Conservation (phyloP, 176 grass and related monocot genomes). For the Avena sativa region DNA sequence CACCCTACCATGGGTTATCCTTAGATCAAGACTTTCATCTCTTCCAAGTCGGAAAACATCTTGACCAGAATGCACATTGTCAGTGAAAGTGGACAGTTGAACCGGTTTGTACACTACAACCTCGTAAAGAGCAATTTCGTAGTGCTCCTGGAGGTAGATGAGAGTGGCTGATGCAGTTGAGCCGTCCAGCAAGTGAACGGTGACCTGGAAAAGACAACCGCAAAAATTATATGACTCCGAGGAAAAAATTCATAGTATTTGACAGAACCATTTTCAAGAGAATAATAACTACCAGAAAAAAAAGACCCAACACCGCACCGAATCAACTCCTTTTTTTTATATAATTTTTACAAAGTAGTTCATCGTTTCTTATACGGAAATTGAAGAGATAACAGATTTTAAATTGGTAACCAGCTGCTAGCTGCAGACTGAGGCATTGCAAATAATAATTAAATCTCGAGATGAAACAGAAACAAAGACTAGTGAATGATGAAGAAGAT, state of each 20-base stretch:
- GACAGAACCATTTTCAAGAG: neutral
- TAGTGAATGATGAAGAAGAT: neutral
- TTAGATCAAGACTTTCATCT: neutral
- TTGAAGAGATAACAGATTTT: neutral
- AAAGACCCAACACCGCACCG: neutral
- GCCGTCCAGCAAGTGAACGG: neutral
- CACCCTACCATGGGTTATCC: neutral
- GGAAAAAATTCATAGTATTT: neutral
- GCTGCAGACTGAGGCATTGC: neutral
- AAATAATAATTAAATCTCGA: neutral
- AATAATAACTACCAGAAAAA: neutral
- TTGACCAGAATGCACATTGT: neutral
- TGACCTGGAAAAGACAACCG: neutral
- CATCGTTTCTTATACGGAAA: neutral
- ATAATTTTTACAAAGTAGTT: neutral
- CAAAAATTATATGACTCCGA: neutral
- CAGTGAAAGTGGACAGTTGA: neutral
- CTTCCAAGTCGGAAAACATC: constrained; percentile 5
- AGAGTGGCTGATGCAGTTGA: neutral
- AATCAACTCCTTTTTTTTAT: neutral
- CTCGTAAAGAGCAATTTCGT: neutral
- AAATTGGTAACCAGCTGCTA: neutral
- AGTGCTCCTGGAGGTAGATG: constrained; percentile 1
- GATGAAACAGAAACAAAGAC: neutral
- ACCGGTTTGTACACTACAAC: neutral